Percentiles rank a stretch among this genome's conserved stretches.
Evolutionary conservation across 2,329 filamentous ascomycete species (phyloP).

Genomic region (Aspergillus fumigatiaffinis): DNA sequence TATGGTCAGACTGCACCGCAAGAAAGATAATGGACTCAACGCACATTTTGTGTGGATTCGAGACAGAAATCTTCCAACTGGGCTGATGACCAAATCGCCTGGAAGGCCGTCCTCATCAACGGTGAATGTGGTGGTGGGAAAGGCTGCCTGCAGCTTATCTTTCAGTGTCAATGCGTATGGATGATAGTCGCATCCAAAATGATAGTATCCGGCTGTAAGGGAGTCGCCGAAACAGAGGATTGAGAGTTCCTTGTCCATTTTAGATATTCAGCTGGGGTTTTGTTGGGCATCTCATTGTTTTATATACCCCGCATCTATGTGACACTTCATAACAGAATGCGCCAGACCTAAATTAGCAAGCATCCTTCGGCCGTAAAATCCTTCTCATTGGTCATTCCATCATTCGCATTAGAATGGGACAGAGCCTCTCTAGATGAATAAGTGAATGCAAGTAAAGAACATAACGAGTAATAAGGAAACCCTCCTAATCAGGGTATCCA

Average conservation of each 20-base stretch:
- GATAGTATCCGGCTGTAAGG: constrained; percentile 56
- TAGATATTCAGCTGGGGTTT: not conserved
- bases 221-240: constrained; percentile 65
- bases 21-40: not conserved
- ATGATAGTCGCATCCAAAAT: constrained; percentile 41
- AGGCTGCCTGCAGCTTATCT: constrained; percentile 45
- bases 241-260: constrained; percentile 10
- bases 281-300: too few relatives aligned
- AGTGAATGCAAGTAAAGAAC: too few relatives aligned
- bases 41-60: constrained; percentile 29
- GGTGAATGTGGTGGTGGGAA: constrained; percentile 42
- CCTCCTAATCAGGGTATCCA: too few relatives aligned
- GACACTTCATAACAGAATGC: too few relatives aligned
- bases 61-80: constrained; percentile 25
- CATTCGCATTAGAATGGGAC: too few relatives aligned
- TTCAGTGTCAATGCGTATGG: constrained; percentile 54
- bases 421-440: too few relatives aligned
- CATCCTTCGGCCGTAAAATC: too few relatives aligned
- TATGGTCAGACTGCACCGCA: not conserved
- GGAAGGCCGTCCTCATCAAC: constrained; percentile 48
- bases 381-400: too few relatives aligned
- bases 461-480: too few relatives aligned
- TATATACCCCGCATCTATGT: too few relatives aligned
- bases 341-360: too few relatives aligned
- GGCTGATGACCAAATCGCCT: constrained; percentile 47